phyloP scores from a whole-genome alignment of 495 filamentous ascomycete genomes.

The Geoglossum glabrum region DNA sequence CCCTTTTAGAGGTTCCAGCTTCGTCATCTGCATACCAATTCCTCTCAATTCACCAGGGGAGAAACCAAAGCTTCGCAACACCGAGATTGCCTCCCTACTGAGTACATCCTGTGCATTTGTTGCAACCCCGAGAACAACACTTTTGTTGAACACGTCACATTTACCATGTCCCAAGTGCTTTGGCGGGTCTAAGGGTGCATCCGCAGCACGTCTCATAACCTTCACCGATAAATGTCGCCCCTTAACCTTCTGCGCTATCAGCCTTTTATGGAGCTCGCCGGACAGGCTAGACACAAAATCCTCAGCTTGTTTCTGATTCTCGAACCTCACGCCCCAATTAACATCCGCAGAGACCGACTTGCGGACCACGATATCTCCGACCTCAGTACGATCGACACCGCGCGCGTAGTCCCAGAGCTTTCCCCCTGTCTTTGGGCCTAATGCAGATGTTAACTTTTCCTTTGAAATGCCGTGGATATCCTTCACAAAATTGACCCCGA shows the following conservation, averaged over 20 bases:
- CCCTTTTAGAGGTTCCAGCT: constrained; percentile 57
- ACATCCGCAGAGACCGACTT: constrained; percentile 93
- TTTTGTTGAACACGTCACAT: constrained; percentile 85
- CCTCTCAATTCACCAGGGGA: constrained; percentile 80
- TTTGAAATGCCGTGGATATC: constrained; percentile 58
- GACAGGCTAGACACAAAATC: constrained; percentile 70
- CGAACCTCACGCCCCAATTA: constrained; percentile 94
- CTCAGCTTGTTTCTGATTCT: constrained; percentile 73
- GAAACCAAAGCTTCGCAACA: constrained; percentile 63
- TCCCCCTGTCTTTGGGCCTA: constrained; percentile 84
- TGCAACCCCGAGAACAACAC: constrained; percentile 55
- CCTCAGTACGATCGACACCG: constrained; percentile 70
- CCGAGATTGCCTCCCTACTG: constrained; percentile 59
- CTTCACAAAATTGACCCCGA: constrained; percentile 62
- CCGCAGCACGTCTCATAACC: constrained; percentile 66
- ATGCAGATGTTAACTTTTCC: constrained; percentile 45
- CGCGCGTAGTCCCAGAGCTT: constrained; percentile 82
- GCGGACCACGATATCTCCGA: constrained; percentile 58
- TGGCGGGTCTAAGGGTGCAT: constrained; percentile 78
- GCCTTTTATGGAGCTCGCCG: constrained; percentile 57
- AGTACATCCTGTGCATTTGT: constrained; percentile 53
- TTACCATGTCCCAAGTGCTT: constrained; percentile 93
- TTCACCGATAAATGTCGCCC: constrained; percentile 80
- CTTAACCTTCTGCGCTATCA: constrained; percentile 66
- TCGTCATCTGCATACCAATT: constrained; percentile 78